Percentiles rank a stretch among this genome's conserved stretches.
Evolutionary conservation across 2,329 filamentous ascomycete species (phyloP).

Genomic region (Penicillium sp.): DNA sequence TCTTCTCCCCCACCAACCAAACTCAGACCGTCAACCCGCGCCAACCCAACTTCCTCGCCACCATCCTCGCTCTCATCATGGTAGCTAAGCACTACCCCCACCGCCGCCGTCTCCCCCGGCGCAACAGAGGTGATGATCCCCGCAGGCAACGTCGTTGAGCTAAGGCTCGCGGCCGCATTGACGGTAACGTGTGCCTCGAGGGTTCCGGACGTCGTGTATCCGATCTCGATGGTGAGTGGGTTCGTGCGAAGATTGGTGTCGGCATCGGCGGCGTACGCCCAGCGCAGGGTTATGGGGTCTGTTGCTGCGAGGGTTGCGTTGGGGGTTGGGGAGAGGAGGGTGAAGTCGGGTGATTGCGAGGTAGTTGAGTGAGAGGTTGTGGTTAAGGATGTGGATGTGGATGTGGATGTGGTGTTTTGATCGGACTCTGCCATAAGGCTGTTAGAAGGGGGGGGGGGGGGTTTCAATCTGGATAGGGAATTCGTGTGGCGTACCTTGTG

Average conservation of each 20-base stretch:
- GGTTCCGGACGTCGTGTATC: neutral
- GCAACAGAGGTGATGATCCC: neutral
- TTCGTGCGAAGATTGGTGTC: neutral
- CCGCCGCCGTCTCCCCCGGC: neutral
- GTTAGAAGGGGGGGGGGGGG: neutral
- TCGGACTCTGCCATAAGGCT: neutral
- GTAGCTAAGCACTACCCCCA: neutral
- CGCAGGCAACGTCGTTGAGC: neutral
- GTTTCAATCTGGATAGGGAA: too few species aligned
- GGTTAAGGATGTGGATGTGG: neutral
- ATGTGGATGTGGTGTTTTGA: neutral
- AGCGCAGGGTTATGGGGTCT: neutral
- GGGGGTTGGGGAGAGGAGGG: neutral
- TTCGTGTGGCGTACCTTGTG: neutral
- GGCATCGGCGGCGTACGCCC: neutral
- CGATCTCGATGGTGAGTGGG: neutral
- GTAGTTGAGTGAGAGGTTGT: too few species aligned
- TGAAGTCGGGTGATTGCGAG: neutral
- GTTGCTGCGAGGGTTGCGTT: neutral
- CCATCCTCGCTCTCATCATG: too few species aligned
- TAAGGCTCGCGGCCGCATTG: neutral
- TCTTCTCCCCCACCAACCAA: neutral
- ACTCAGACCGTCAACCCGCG: neutral
- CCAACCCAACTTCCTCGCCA: neutral
- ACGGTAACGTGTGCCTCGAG: neutral